Base-by-base conservation (phyloP, 306 rosid species). In the Quercus mongolica region DNA sequence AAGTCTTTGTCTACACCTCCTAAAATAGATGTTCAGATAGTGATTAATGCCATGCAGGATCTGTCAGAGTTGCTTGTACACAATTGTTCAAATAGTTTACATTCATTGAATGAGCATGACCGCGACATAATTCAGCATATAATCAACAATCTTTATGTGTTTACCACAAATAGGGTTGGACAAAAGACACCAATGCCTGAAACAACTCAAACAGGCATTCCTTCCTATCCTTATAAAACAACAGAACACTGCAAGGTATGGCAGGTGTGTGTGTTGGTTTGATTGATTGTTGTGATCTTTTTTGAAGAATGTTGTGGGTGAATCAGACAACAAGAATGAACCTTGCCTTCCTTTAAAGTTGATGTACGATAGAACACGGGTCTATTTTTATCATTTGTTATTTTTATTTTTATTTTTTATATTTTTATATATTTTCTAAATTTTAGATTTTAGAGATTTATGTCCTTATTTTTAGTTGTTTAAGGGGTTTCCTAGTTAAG, bases 1-100 rank as follows among this genome's bases (percentile, higher is more conserved):
- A 81, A 83, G 81, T 86, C 90, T 73, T 64, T 80, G 51, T 82
- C 76, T 59, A 79, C 84, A 76, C 75, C 86, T 79, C 87, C 89
- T 55, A 81, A 77, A 75, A 76, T 79, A 28, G 89, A 87, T 86
- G 84, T 75, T 56, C 75, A 74, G 49, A 69, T 11, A 55, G 52
- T 88, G 78, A 75, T 91, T 71, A 68, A 74, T 56, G 70, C 85
- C 74, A 88, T 90, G 85, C 89, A 75, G 79, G 81, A 59, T 84
- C 86, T 92, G 79, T 90, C 92, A 74, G 87, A 88, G 73, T 75
- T 82, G 81, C 90, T 90, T 76, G 85, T 86, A 72, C 85, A 87
- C 77, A 82, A 84, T 15, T 69, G 78, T 71, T 65, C 77, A 30
- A 73, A 78, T 64, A 83, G 83, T 71, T 69, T 70, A 49, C 79